phyloP scores from a whole-genome alignment of 768 basidiomycete species.

The Pluteus cervinus region DNA sequence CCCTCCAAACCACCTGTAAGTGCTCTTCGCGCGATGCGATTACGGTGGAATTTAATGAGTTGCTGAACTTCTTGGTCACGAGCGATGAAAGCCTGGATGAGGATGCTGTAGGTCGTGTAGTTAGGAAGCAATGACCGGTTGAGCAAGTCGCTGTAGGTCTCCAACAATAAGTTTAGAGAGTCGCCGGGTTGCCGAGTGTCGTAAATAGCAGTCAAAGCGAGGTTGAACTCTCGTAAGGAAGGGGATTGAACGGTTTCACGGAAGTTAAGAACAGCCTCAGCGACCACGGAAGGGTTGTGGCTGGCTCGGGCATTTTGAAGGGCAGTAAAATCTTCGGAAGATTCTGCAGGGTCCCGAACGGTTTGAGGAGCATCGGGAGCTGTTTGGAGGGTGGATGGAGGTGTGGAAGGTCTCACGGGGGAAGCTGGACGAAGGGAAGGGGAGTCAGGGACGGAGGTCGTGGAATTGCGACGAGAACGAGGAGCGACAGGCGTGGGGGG shows the following conservation, averaged over 20 bases:
- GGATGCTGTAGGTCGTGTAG: conserved; percentile 47
- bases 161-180: conserved; percentile 50
- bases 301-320: conserved; percentile 20
- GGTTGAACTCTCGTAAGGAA: conserved; percentile 53
- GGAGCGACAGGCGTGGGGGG: not conserved
- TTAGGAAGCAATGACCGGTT: conserved; percentile 57
- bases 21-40: conserved; percentile 29
- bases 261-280: conserved; percentile 31
- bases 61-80: conserved; percentile 62
- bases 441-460: conserved; percentile 2
- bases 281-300: conserved; percentile 19
- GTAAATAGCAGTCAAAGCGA: conserved; percentile 49
- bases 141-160: conserved; percentile 72
- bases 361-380: conserved; percentile 5
- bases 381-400: conserved; percentile 17
- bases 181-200: conserved; percentile 40
- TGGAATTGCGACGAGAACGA: conserved; percentile 11
- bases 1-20: conserved; percentile 20
- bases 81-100: conserved; percentile 56
- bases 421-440: conserved; percentile 6
- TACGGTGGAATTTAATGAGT: conserved; percentile 36
- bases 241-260: conserved; percentile 23
- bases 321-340: conserved; percentile 14
- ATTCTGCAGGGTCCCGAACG: conserved; percentile 1
- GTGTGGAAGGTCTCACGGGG: conserved; percentile 11